Evolutionary conservation across 495 filamentous ascomycete species (phyloP).

Genomic region (Chaetomidium leptoderma): DNA sequence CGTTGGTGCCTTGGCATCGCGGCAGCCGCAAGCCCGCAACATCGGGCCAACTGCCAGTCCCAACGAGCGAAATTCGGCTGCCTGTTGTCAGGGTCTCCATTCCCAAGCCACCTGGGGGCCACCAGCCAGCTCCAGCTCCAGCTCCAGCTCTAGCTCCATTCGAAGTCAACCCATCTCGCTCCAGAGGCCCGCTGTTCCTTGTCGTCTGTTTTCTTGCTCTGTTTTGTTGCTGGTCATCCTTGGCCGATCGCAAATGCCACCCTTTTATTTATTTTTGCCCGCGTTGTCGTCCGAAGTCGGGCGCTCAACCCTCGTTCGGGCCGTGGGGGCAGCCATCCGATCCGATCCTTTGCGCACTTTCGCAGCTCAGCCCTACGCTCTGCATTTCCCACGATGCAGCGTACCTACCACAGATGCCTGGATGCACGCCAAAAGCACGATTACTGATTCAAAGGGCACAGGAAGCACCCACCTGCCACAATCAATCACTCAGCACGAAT

Average conservation of each 20-base stretch:
- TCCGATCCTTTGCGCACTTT: too few species aligned
- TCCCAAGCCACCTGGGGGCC: neutral
- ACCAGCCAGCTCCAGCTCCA: constrained; percentile 4
- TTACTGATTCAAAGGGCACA: neutral
- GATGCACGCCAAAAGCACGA: neutral
- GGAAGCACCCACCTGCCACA: neutral
- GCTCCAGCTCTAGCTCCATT: neutral
- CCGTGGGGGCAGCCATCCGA: too few species aligned
- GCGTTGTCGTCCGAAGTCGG: neutral
- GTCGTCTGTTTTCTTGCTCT: neutral
- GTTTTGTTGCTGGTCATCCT: neutral
- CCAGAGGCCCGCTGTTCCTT: neutral
- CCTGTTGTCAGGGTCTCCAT: constrained; percentile 6
- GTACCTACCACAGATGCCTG: too few species aligned
- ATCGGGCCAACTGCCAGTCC: neutral
- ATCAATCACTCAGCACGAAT: neutral
- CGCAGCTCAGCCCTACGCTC: neutral
- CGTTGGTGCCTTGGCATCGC: constrained; percentile 9
- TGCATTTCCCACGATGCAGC: too few species aligned
- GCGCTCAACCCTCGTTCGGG: neutral
- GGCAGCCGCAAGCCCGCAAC: neutral
- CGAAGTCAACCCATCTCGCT: neutral
- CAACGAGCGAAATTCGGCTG: constrained; percentile 6
- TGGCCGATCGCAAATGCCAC: neutral
- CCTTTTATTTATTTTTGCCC: too few species aligned